Evolutionary conservation across 495 filamentous ascomycete species (phyloP).

Genomic region (Collariella sp.): DNA sequence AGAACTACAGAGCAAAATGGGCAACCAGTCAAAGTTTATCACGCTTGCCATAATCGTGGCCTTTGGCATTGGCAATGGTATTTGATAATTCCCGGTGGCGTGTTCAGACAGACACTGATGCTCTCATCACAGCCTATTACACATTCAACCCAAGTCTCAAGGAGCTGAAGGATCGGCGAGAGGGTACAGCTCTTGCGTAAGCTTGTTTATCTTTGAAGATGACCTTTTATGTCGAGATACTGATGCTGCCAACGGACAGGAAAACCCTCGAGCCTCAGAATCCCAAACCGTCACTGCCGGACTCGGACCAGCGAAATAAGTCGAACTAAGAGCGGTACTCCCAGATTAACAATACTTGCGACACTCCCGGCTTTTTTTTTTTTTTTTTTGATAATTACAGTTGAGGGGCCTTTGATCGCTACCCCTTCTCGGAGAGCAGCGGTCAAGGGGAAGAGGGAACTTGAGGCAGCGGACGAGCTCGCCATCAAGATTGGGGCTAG

Average conservation of each 20-base stretch:
- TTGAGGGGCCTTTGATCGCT: too few relatives aligned
- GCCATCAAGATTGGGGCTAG: too few relatives aligned
- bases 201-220: background rate
- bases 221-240: background rate
- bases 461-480: too few relatives aligned
- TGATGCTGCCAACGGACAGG: conserved; percentile 13
- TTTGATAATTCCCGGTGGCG: background rate
- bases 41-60: conserved; percentile 16
- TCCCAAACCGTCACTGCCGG: background rate
- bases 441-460: too few relatives aligned
- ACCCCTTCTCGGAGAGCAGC: too few relatives aligned
- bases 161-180: conserved; percentile 27
- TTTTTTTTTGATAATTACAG: background rate
- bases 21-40: conserved; percentile 14
- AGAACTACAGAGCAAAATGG: conserved; percentile 10
- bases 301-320: background rate
- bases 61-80: conserved; percentile 26
- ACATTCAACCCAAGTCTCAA: conserved; percentile 34
- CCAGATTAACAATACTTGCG: background rate
- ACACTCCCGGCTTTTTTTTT: background rate
- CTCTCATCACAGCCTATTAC: conserved; percentile 32
- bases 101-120: conserved; percentile 4
- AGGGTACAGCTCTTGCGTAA: conserved; percentile 13
- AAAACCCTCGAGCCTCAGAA: conserved; percentile 9
- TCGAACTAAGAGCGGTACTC: background rate